phyloP scores from a whole-genome alignment of 306 rosid species.

The Inga oerstediana region DNA sequence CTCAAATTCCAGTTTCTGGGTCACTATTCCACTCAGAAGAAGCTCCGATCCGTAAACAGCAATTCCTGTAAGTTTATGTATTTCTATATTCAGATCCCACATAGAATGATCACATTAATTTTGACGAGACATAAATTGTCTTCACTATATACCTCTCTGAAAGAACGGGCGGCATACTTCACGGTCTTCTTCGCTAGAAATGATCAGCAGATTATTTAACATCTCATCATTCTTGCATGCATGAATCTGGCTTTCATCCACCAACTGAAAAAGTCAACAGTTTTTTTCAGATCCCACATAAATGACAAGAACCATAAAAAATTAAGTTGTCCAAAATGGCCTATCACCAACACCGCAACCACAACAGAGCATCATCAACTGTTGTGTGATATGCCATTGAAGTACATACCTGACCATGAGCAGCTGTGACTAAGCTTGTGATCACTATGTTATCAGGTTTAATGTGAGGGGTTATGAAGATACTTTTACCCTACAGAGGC shows the following conservation, averaged over 20 bases:
- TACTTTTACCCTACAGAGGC: constrained; percentile 42
- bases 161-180: constrained; percentile 44
- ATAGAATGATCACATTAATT: not conserved
- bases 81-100: not conserved
- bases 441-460: constrained; percentile 53
- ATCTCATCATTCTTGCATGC: constrained; percentile 32
- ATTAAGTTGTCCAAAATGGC: not conserved
- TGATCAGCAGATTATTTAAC: constrained; percentile 48
- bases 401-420: constrained; percentile 53
- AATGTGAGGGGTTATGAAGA: constrained; percentile 49
- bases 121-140: constrained; percentile 19
- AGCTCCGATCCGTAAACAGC: constrained; percentile 52
- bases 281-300: not conserved
- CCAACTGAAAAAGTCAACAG: constrained; percentile 46
- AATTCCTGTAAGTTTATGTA: constrained; percentile 39
- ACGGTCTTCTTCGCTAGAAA: constrained; percentile 58
- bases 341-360: not conserved
- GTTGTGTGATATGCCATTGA: constrained; percentile 17
- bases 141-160: constrained; percentile 37
- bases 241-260: constrained; percentile 43
- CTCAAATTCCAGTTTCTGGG: constrained; percentile 44
- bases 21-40: constrained; percentile 55
- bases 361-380: not conserved
- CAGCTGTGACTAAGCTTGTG: constrained; percentile 45
- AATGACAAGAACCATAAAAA: not conserved